Percentiles rank a stretch among this genome's conserved stretches.
phyloP scores from a whole-genome alignment of 805 yeast species.

The Scheffersomyces stipitis region DNA sequence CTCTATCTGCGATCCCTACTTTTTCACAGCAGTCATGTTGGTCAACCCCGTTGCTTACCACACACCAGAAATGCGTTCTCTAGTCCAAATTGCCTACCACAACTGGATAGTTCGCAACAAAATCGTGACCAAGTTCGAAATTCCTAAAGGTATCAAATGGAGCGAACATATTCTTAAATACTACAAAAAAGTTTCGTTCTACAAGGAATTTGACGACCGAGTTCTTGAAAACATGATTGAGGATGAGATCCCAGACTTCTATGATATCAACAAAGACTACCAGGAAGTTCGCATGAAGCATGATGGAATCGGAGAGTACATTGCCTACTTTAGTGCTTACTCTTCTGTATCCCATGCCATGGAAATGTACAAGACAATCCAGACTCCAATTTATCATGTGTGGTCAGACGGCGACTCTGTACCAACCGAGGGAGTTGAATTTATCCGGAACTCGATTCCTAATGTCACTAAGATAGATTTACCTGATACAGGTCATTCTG shows the following conservation, averaged over 20 bases:
- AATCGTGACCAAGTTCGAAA: not conserved
- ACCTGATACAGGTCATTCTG: not conserved
- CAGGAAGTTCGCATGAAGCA: not conserved
- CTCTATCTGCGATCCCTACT: not conserved
- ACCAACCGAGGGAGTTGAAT: not conserved
- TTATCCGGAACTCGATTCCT: not conserved
- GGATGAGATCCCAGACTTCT: not conserved
- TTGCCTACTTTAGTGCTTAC: not conserved
- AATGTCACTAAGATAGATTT: not conserved
- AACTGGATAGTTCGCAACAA: not conserved
- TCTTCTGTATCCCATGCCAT: not conserved
- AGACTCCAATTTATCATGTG: not conserved
- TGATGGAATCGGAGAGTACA: not conserved
- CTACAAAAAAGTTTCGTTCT: not conserved
- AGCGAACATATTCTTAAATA: too few species aligned
- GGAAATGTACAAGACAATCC: not conserved
- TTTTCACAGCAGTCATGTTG: not conserved
- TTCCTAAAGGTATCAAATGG: not conserved
- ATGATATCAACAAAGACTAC: not conserved
- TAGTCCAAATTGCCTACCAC: not conserved
- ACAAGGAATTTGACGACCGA: not conserved
- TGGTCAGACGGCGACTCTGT: not conserved
- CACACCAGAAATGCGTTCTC: not conserved
- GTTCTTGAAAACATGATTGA: not conserved
- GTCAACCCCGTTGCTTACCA: not conserved